Evolutionary conservation across 1,284 basidiomycete genomes (phyloP), one percentile per base, ranked within the genome.

Genomic region (Trametes polyzona): DNA sequence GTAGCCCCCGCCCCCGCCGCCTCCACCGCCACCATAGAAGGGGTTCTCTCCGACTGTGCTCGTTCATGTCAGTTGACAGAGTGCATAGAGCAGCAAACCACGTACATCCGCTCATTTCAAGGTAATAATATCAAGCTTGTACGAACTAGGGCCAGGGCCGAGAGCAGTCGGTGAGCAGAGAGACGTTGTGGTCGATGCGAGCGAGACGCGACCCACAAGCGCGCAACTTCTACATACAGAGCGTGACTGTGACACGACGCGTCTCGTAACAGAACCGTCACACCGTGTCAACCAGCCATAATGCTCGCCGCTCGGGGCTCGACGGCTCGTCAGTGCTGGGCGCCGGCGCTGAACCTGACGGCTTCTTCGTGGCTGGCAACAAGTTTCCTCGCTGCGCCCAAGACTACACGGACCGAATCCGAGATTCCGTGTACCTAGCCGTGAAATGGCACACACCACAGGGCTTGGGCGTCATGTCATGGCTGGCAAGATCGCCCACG

Each of bases 101-200:
- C 78, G 52, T 52, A 80, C 78, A 73, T 71, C 79, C 77, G 46
- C 75, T 79, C 78, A 80, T 47, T 58, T 21, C 16, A n/a, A n/a
- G 2, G 41, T 33, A 33, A 14, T 32, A 47, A 39, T 29, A 17
- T 23, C 32, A 16, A 36, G 33, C 27, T 44, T 10, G 9, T 6
- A 49, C 6, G n/a, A 9, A 27, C n/a, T 8, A 17, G 37, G n/a
- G 2, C 26, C 6, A 42, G 16, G n/a, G n/a, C n/a, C n/a, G n/a
- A n/a, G n/a, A n/a, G n/a, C n/a, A 23, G 21, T 9, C 5, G 7
- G 52, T 7, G 11, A 30, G 16, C 14, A n/a, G 37, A n/a, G n/a
- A 17, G 27, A 57, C 24, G 55, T 52, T 35, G 57, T 46, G 50
- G 32, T 23, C 47, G 30, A 26, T 23, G 27, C 29, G 52, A 41